Conservation (phyloP, 2,329 filamentous ascomycete genomes). For the Penicillium brasilianum region DNA sequence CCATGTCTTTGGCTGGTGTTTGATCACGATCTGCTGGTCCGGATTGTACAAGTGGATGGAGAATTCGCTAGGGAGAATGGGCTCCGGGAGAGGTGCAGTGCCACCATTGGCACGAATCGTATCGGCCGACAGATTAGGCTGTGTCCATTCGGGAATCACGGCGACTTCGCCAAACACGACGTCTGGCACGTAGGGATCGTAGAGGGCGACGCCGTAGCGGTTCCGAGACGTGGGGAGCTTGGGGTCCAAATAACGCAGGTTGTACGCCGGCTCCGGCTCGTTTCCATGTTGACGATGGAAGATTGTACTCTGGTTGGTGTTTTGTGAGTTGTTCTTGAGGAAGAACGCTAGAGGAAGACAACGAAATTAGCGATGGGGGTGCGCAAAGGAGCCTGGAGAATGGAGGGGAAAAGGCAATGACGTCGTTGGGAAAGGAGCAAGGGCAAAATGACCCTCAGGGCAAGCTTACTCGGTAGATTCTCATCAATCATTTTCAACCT, state of each 20-base stretch:
- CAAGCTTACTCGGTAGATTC: slow-evolving; percentile 73
- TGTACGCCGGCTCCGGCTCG: slow-evolving; percentile 78
- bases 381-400: background rate
- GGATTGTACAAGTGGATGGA: slow-evolving; percentile 92
- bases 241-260: slow-evolving; percentile 77
- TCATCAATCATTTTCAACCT: slow-evolving; percentile 77
- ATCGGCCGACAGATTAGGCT: slow-evolving; percentile 79
- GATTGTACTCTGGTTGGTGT: slow-evolving; percentile 44
- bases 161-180: slow-evolving; percentile 87
- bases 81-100: slow-evolving; percentile 67
- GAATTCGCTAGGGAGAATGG: slow-evolving; percentile 78
- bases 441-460: background rate
- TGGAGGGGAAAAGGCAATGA: slow-evolving; percentile 19
- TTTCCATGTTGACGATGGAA: slow-evolving; percentile 72
- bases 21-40: slow-evolving; percentile 77
- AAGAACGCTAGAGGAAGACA: slow-evolving; percentile 58
- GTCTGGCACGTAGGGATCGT: slow-evolving; percentile 79
- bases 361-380: background rate
- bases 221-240: slow-evolving; percentile 72
- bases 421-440: slow-evolving; percentile 12
- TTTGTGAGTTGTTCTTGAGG: slow-evolving; percentile 57
- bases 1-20: slow-evolving; percentile 73
- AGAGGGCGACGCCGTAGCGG: slow-evolving; percentile 83
- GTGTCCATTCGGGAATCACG: slow-evolving; percentile 82
- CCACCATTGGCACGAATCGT: slow-evolving; percentile 75